Evolutionary conservation across 225 moss, liverwort and hornwort genomes (phyloP).

Genomic region (Thuidium tamariscinum): DNA sequence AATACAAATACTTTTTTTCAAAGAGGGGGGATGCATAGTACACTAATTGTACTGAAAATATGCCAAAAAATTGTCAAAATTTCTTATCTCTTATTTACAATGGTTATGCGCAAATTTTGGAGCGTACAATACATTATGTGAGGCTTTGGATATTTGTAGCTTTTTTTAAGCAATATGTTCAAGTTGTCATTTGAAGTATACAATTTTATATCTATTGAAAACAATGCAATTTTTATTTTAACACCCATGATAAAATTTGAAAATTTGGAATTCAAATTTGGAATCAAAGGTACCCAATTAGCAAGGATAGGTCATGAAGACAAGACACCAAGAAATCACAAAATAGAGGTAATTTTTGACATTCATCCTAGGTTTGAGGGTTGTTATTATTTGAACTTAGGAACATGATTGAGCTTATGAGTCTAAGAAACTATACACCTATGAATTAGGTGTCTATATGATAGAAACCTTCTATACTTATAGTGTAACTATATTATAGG

Average conservation of each 20-base stretch:
- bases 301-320: no score
- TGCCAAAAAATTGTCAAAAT: background rate
- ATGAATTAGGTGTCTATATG: no score
- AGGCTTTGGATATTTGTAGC: background rate
- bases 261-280: background rate
- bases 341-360: no score
- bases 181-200: background rate
- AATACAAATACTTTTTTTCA: background rate
- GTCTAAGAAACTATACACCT: no score
- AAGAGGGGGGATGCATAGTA: no score
- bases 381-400: no score
- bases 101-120: background rate
- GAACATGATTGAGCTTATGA: no score
- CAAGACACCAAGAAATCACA: no score
- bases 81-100: background rate
- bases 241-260: background rate
- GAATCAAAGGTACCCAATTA: background rate
- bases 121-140: background rate
- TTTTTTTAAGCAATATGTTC: background rate
- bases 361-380: no score
- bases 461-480: no score
- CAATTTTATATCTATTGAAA: accelerated
- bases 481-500: no score
- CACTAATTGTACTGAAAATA: background rate
- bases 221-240: background rate